Conservation (phyloP, 371 early-diverging fungal species). For the Rhizopus sp. region DNA sequence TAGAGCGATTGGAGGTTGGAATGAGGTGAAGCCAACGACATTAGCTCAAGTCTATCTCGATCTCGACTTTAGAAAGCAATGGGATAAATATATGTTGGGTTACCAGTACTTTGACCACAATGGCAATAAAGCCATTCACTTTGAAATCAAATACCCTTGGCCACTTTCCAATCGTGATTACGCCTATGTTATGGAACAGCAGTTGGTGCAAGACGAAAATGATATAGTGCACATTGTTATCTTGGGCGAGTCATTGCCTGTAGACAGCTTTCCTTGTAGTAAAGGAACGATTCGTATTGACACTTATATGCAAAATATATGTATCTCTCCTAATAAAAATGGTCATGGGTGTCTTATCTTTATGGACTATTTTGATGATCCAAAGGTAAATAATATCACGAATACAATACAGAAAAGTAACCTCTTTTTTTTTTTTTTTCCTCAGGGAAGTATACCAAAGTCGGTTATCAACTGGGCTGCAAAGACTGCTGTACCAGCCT, state of each 20-base stretch:
- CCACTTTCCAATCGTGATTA: slow-evolving; percentile 53
- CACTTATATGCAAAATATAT: slow-evolving; percentile 48
- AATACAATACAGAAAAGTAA: not conserved
- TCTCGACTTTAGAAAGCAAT: slow-evolving; percentile 46
- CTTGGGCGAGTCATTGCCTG: slow-evolving; percentile 44
- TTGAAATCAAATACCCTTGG: slow-evolving; percentile 48
- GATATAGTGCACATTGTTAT: slow-evolving; percentile 41
- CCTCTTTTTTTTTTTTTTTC: too few relatives aligned
- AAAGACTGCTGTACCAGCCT: slow-evolving; percentile 45
- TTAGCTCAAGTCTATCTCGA: slow-evolving; percentile 40
- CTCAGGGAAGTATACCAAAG: slow-evolving; percentile 48
- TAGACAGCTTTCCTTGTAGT: slow-evolving; percentile 20
- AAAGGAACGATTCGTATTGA: slow-evolving; percentile 52
- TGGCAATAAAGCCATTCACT: slow-evolving; percentile 14
- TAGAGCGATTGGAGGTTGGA: slow-evolving; percentile 31
- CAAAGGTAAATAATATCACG: slow-evolving; percentile 40
- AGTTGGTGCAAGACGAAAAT: slow-evolving; percentile 21
- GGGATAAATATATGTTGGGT: slow-evolving; percentile 50
- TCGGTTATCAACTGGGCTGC: slow-evolving; percentile 54
- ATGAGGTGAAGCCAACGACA: slow-evolving; percentile 25
- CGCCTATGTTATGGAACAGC: slow-evolving; percentile 39
- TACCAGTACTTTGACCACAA: slow-evolving; percentile 26
- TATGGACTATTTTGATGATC: slow-evolving; percentile 56
- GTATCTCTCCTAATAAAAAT: slow-evolving; percentile 37
- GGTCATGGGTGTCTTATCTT: slow-evolving; percentile 44